Conservation (phyloP, 208 protist genomes). For the Angomonas ambiguus region DNA sequence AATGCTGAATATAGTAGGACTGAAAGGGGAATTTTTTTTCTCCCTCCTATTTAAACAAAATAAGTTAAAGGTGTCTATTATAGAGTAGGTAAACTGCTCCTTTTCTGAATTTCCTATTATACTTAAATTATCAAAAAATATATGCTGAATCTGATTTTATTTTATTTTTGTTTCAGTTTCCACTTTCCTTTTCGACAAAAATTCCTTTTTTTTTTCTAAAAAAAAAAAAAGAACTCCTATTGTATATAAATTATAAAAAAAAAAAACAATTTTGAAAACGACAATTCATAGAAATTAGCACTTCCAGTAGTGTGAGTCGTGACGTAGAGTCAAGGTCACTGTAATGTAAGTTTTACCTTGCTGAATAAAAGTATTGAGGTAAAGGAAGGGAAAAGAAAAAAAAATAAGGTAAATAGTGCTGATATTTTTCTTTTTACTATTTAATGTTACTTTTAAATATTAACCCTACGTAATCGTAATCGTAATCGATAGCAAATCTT, state of each 20-base stretch:
- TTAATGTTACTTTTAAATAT: too few species aligned
- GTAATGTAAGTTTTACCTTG: too few species aligned
- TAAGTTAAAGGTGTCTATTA: slow-evolving; percentile 11
- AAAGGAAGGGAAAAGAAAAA: too few species aligned
- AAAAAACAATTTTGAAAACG: not conserved
- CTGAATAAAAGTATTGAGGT: too few species aligned
- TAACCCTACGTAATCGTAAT: too few species aligned
- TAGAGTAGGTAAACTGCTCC: slow-evolving; percentile 6
- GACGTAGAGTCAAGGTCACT: too few species aligned
- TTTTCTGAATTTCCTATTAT: slow-evolving; percentile 12
- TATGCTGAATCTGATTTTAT: not conserved
- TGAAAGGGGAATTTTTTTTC: not conserved
- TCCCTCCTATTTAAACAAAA: not conserved
- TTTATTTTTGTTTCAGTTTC: slow-evolving; percentile 9
- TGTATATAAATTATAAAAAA: not conserved
- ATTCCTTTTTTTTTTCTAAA: slow-evolving; percentile 11
- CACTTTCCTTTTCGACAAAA: not conserved
- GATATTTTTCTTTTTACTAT: too few species aligned
- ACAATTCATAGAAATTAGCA: not conserved
- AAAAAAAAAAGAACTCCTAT: not conserved
- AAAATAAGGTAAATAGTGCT: too few species aligned
- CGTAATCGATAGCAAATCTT: too few species aligned
- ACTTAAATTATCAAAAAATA: not conserved
- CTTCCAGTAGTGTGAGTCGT: not conserved
- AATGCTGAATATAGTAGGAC: not conserved